Evolutionary conservation across 805 yeast species (phyloP).

Genomic region (Spathaspora girioi): DNA sequence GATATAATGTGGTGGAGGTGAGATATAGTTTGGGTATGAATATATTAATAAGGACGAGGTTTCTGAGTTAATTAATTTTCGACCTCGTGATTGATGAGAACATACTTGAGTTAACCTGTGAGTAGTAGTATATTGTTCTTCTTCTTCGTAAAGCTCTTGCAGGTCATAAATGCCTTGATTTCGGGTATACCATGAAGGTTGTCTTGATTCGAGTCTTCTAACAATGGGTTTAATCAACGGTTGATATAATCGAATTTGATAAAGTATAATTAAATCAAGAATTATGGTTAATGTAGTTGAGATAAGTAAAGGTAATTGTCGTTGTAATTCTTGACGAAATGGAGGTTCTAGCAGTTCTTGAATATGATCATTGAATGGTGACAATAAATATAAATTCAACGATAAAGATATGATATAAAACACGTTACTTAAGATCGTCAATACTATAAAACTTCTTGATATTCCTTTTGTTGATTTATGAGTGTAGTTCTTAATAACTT

Average conservation of each 20-base stretch:
- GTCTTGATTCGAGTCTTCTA: conserved; percentile 4
- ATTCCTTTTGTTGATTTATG: conserved; percentile 32
- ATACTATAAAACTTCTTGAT: conserved; percentile 29
- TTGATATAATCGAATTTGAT: conserved; percentile 20
- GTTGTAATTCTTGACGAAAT: conserved; percentile 42
- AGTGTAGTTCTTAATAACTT: conserved; percentile 27
- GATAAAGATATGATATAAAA: conserved; percentile 16
- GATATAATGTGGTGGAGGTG: conserved; percentile 17
- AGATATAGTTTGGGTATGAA: conserved; percentile 1
- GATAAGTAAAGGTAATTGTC: conserved; percentile 73
- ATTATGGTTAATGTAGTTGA: conserved; percentile 81
- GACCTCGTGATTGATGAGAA: conserved; percentile 5
- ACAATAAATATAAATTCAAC: not conserved
- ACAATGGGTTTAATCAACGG: not conserved
- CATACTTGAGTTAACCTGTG: not conserved
- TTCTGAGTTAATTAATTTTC: conserved; percentile 2
- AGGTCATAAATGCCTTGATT: conserved; percentile 11
- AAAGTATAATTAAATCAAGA: conserved; percentile 41
- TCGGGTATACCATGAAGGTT: conserved; percentile 37
- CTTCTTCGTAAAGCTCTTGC: not conserved
- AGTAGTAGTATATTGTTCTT: not conserved
- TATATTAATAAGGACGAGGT: not conserved
- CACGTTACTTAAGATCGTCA: conserved; percentile 34
- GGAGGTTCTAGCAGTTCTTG: conserved; percentile 49
- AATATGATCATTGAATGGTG: conserved; percentile 21